Evolutionary conservation across 257 asterid species (phyloP).

Genomic region (Forsythia suspensa): DNA sequence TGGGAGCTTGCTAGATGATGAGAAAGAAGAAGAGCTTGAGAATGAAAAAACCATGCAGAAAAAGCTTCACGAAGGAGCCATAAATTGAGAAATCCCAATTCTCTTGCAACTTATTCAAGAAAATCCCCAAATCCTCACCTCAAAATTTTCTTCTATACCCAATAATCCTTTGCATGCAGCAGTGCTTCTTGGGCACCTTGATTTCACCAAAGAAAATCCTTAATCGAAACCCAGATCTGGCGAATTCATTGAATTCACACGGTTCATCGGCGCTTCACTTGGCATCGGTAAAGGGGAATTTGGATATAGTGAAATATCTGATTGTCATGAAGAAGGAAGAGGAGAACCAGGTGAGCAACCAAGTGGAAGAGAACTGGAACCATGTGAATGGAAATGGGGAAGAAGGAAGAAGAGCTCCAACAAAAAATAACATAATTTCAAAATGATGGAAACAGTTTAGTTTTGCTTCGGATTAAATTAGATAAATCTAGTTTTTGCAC

Average conservation of each 20-base stretch:
- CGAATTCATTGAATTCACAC: constrained; percentile 22
- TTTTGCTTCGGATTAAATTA: too few relatives aligned
- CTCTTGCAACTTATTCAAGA: constrained; percentile 23
- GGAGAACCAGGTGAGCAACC: too few relatives aligned
- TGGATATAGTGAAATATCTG: constrained; percentile 22
- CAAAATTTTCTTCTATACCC: constrained; percentile 9
- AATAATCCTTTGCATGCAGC: constrained; percentile 26
- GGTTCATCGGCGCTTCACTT: constrained; percentile 37
- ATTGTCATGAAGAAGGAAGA: too few relatives aligned
- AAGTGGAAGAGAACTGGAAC: too few relatives aligned
- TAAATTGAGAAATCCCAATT: constrained; percentile 11
- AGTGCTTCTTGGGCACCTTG: constrained; percentile 28
- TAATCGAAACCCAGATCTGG: constrained; percentile 14
- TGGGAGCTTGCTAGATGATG: constrained; percentile 11
- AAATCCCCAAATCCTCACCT: constrained; percentile 25
- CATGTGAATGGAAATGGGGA: too few relatives aligned
- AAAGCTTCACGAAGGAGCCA: constrained; percentile 25
- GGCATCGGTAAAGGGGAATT: constrained; percentile 32
- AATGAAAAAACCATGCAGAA: constrained; percentile 12
- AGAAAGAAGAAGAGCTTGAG: constrained; percentile 4
- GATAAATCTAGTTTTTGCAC: too few relatives aligned
- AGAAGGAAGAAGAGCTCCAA: too few relatives aligned
- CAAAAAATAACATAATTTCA: too few relatives aligned
- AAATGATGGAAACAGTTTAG: too few relatives aligned
- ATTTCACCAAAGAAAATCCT: constrained; percentile 21